Conservation (phyloP, 2,329 filamentous ascomycete genomes). For the Sarocladium kiliense region DNA sequence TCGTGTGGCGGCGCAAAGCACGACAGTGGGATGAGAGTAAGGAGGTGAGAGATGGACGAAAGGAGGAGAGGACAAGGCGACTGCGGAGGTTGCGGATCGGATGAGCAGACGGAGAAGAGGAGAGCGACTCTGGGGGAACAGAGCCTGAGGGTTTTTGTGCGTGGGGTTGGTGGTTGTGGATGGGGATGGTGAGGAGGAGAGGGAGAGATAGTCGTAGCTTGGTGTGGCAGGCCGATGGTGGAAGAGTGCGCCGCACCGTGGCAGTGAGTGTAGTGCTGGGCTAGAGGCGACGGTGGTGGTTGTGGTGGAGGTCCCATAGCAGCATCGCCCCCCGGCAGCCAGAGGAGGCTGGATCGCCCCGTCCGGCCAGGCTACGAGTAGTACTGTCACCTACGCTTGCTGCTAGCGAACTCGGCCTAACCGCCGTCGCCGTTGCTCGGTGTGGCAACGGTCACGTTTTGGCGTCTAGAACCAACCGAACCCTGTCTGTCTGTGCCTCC, state of each 20-base stretch:
- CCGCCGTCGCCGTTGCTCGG: background rate
- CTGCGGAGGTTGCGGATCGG: background rate
- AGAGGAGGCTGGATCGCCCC: background rate
- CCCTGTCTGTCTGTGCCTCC: no score
- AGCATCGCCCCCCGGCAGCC: no score
- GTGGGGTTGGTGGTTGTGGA: constrained; percentile 7
- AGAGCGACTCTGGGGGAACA: background rate
- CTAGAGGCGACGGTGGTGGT: background rate
- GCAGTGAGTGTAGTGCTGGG: background rate
- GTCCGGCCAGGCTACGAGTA: no score
- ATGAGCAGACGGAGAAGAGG: background rate
- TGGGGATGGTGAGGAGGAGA: constrained; percentile 6
- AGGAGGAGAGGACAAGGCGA: background rate
- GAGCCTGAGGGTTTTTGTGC: constrained; percentile 9
- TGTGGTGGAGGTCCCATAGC: no score
- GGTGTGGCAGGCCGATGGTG: background rate
- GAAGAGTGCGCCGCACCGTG: no score
- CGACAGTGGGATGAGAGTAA: background rate
- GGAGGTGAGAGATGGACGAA: background rate
- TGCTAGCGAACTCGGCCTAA: background rate
- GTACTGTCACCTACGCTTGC: no score
- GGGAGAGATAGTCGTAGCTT: background rate
- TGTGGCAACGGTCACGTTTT: constrained; percentile 4
- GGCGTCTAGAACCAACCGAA: background rate
- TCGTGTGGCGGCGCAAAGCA: constrained; percentile 4